Evolutionary conservation across 345 rosid genomes (phyloP), one percentile per base, ranked within the genome.

Genomic region (Physaria fendleri): DNA sequence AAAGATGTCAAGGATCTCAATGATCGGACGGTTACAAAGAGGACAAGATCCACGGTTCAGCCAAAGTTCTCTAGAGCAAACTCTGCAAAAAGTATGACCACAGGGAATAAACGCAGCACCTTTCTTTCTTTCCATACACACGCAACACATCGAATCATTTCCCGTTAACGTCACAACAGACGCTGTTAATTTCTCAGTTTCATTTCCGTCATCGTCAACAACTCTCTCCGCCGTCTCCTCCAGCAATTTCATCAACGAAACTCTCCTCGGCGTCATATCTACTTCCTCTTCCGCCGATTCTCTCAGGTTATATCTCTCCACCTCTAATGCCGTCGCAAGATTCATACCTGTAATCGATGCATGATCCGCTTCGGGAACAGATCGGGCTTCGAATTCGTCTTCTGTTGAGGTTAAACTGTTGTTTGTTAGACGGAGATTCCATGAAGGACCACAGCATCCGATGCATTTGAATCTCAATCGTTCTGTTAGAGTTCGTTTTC

Each of bases 281-380:
- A 7, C 68, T 18, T 8, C 38, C 38, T 41, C 42, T 20, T 29
- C 66, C 4, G 5, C 37, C 18, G 8, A 0, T 3, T 65, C 76
- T 56, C 70, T 80, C 5, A 88, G 56, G 42, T 71, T 74, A 23
- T 82, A 83, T 21, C 96, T 57, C 74, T 88, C 98, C 11, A 85
- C 93, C 12, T 95, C 95, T 41, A 92, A 71, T 15, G 98, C 96
- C 23, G 92, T 71, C 14, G 98, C 98, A 2, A 92, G 89, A 68
- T 92, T 92, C 90, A 86, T 88, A 10, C 82, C 76, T 48, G 78
- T 11, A 17, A 58, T 55, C 32, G 69, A 24, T 23, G 40, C 60
- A 11, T 59, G 71, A 46, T 46, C 72, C 45, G 78, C 24, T 6
- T 5, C 38, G 13, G 24, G 11, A 22, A 28, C 53, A 11, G 40